Conservation (phyloP, 805 yeast species). For the Kodamaea kakaduensis region DNA sequence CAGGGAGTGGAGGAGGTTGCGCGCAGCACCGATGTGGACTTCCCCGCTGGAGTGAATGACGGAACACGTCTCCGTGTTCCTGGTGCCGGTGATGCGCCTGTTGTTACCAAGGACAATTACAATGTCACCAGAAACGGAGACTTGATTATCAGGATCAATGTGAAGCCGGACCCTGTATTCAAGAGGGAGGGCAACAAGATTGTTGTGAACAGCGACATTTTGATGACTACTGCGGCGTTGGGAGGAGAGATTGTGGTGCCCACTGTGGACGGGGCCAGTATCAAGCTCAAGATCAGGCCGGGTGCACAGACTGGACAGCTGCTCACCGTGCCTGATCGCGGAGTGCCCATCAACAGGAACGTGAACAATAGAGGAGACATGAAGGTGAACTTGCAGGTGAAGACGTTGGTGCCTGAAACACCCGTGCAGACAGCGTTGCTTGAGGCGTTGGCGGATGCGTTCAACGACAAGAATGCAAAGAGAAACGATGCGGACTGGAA, state of each 20-base stretch:
- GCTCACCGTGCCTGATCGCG: constrained; percentile 77
- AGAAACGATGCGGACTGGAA: constrained; percentile 50
- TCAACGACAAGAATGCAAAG: constrained; percentile 75
- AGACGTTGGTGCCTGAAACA: constrained; percentile 68
- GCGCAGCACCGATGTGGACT: constrained; percentile 72
- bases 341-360: constrained; percentile 65
- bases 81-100: constrained; percentile 89
- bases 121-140: constrained; percentile 78
- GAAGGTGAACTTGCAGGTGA: constrained; percentile 68
- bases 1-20: constrained; percentile 71
- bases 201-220: constrained; percentile 60
- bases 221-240: constrained; percentile 93
- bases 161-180: constrained; percentile 70
- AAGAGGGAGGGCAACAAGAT: constrained; percentile 64
- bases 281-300: constrained; percentile 74
- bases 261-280: constrained; percentile 72
- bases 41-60: constrained; percentile 86
- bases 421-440: constrained; percentile 84
- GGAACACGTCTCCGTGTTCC: constrained; percentile 81
- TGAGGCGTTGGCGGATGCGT: constrained; percentile 92
- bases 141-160: constrained; percentile 74
- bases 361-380: constrained; percentile 69
- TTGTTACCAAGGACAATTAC: constrained; percentile 65
- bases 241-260: constrained; percentile 94
- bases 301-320: constrained; percentile 79